A percentile compares a stretch with the other conserved stretches of the same genome.
phyloP scores from a whole-genome alignment of 306 rosid species.

The Sicyos edulis region DNA sequence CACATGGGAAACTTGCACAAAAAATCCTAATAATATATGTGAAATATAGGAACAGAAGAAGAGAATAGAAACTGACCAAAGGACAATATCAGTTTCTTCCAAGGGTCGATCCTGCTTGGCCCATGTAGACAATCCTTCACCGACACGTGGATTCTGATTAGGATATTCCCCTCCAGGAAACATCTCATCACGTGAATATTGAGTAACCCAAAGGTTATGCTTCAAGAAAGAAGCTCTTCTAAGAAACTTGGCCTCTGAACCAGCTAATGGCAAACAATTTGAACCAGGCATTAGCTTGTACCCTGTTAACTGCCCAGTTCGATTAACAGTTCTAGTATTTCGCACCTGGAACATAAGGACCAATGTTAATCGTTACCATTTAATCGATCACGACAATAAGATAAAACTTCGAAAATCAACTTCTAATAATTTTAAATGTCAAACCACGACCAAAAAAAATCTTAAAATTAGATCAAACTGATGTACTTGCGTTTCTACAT shows the following conservation, averaged over 20 bases:
- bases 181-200: constrained; percentile 50
- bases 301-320: constrained; percentile 79
- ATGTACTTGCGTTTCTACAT: neutral
- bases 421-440: neutral
- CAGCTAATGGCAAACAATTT: constrained; percentile 67
- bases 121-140: constrained; percentile 83
- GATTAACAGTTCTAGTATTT: constrained; percentile 64
- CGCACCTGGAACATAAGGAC: constrained; percentile 39
- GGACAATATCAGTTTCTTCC: constrained; percentile 68
- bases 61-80: constrained; percentile 38
- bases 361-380: neutral
- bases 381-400: constrained; percentile 10
- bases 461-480: neutral
- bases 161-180: constrained; percentile 90
- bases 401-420: neutral
- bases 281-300: constrained; percentile 79
- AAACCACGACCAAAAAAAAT: neutral
- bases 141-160: constrained; percentile 71
- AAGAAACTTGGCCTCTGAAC: constrained; percentile 71
- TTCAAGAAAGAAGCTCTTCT: constrained; percentile 81
- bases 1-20: neutral
- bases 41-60: neutral
- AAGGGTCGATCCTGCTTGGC: constrained; percentile 57
- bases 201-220: constrained; percentile 86
- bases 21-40: neutral